A percentile compares a stretch with the other conserved stretches of the same genome.
Conservation (phyloP, 1,284 basidiomycete species). For the Ustilago bromivora region DNA sequence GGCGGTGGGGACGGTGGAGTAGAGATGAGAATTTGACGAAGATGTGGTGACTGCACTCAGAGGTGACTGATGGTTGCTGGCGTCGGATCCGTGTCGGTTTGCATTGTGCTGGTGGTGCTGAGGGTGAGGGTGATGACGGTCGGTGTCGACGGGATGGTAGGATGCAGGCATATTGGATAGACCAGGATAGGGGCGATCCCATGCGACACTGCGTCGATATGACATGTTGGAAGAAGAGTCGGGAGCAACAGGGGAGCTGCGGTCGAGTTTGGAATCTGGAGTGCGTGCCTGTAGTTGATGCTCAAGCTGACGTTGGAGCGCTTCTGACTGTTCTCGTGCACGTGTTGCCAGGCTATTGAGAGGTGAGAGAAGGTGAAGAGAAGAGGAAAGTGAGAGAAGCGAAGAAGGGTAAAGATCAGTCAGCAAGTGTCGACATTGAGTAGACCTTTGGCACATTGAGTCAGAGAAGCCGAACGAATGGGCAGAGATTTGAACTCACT, state of each 20-base stretch:
- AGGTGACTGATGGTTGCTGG: slow-evolving; percentile 44
- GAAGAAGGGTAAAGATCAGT: slow-evolving; percentile 3
- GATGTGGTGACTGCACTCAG: slow-evolving; percentile 30
- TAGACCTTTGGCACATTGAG: not conserved
- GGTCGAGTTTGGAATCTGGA: slow-evolving; percentile 19
- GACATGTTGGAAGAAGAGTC: slow-evolving; percentile 4
- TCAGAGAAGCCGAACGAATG: not conserved
- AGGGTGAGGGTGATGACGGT: slow-evolving; percentile 4
- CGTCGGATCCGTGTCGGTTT: slow-evolving; percentile 39
- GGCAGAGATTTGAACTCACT: slow-evolving; percentile 21
- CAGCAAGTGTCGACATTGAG: not conserved
- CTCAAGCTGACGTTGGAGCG: slow-evolving; percentile 34
- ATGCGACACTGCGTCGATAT: slow-evolving; percentile 21
- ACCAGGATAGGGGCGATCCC: slow-evolving; percentile 15
- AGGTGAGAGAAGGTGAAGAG: not conserved
- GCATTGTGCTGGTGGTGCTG: slow-evolving; percentile 3
- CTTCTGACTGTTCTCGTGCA: slow-evolving; percentile 43
- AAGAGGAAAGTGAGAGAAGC: not conserved
- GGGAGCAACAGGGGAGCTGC: slow-evolving; percentile 19
- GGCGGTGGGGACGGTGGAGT: slow-evolving; percentile 28
- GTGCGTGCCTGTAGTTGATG: slow-evolving; percentile 5
- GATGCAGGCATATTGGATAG: slow-evolving; percentile 4
- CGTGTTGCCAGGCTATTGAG: slow-evolving; percentile 37
- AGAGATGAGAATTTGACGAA: slow-evolving; percentile 25
- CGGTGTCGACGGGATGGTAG: slow-evolving; percentile 6